Evolutionary conservation across 495 filamentous ascomycete species (phyloP).

Genomic region (Trichocladium uniseriatum): DNA sequence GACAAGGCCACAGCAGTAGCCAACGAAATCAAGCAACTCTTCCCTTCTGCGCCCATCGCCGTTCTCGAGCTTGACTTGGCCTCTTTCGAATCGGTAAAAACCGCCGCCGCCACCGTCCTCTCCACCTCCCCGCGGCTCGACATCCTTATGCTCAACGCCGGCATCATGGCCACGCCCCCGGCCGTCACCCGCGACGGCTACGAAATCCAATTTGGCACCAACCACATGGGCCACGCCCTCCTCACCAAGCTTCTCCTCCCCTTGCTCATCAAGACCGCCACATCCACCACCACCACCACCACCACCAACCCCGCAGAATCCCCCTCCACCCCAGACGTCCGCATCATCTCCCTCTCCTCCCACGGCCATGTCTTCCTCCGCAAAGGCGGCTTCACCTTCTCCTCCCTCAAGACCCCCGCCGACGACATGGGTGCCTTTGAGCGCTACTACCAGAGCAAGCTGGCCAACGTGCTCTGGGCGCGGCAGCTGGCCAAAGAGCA

Average conservation of each 20-base stretch:
- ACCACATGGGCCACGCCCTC: slow-evolving; percentile 60
- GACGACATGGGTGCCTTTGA: background rate
- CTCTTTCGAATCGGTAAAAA: slow-evolving; percentile 23
- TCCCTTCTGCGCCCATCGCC: slow-evolving; percentile 13
- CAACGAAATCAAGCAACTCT: slow-evolving; percentile 8
- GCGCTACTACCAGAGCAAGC: slow-evolving; percentile 58
- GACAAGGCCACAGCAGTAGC: slow-evolving; percentile 19
- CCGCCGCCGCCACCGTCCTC: slow-evolving; percentile 18
- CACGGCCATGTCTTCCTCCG: slow-evolving; percentile 29
- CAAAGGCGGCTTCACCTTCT: slow-evolving; percentile 30
- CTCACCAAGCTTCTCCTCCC: slow-evolving; percentile 55
- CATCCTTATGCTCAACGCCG: slow-evolving; percentile 49
- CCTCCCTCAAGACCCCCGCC: slow-evolving; percentile 27
- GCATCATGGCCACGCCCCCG: slow-evolving; percentile 51
- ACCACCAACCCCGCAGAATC: no score
- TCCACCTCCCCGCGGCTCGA: slow-evolving; percentile 29
- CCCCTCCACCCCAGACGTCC: no score
- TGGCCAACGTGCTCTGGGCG: slow-evolving; percentile 60
- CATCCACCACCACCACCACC: background rate
- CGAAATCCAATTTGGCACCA: slow-evolving; percentile 63
- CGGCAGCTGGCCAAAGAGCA: slow-evolving; percentile 49
- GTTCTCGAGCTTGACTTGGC: slow-evolving; percentile 32
- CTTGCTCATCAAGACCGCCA: slow-evolving; percentile 43
- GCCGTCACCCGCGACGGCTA: slow-evolving; percentile 53
- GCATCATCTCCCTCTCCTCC: slow-evolving; percentile 35